Conservation (phyloP, 2,329 filamentous ascomycete genomes). For the Fusarium sp. region DNA sequence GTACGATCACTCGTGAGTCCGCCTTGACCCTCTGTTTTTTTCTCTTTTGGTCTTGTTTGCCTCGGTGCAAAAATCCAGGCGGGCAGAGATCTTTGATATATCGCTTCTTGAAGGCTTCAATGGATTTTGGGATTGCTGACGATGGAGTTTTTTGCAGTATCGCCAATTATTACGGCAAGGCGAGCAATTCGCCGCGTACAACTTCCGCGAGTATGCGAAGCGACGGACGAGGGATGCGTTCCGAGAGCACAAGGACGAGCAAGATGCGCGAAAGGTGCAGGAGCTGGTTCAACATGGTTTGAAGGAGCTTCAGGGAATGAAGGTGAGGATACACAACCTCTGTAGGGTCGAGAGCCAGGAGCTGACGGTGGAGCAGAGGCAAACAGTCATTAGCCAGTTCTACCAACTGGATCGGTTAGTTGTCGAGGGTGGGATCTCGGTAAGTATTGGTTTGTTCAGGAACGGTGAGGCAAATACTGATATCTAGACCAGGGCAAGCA, state of each 20-base stretch:
- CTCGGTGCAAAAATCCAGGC: constrained; percentile 14
- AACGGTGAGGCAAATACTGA: constrained; percentile 20
- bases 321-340: constrained; percentile 64
- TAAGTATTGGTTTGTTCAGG: constrained; percentile 47
- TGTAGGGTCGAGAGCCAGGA: no score
- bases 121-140: constrained; percentile 26
- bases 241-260: constrained; percentile 75
- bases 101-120: background rate
- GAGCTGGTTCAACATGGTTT: constrained; percentile 88
- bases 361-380: constrained; percentile 67
- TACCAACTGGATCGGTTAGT: constrained; percentile 91
- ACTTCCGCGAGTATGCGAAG: constrained; percentile 96
- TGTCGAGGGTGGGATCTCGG: constrained; percentile 84
- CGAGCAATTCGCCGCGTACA: constrained; percentile 89
- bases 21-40: constrained; percentile 10
- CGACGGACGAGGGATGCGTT: constrained; percentile 92
- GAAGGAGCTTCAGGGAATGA: constrained; percentile 85
- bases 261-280: constrained; percentile 79
- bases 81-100: constrained; percentile 20
- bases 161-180: constrained; percentile 89
- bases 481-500: constrained; percentile 68
- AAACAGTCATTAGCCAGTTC: constrained; percentile 94
- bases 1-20: constrained; percentile 63
- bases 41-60: background rate
- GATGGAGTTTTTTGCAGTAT: constrained; percentile 67